Evolutionary conservation across 2,329 filamentous ascomycete genomes (phyloP), one percentile per base, ranked within the genome.

Genomic region (Exophiala viscosa): DNA sequence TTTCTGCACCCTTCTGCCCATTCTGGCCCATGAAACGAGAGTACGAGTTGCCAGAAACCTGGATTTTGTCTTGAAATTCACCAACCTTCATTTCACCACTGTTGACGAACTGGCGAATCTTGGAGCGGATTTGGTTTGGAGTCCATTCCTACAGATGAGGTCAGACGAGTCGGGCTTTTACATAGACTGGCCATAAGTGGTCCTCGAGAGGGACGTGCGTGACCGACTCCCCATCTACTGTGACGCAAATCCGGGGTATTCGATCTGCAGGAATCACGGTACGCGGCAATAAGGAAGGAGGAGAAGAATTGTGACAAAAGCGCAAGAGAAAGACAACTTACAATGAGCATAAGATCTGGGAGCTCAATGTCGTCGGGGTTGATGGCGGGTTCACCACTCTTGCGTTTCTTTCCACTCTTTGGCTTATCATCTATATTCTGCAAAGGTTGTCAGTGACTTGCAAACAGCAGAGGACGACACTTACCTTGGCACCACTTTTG

Each of bases 21-120:
- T n/a, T 48, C 45, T 58, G 72, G 8, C 23, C 23, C 73, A 82
- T 76, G 64, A 82, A 83, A 4, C 55, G 59, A n/a, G 58, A 57
- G 56, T 75, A 74, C 6, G 67, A 65, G 17, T 60, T 66, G 3
- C 33, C 7, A 23, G 13, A 18, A 7, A 54, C 40, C 7, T 20
- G 33, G 20, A 54, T 2, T 20, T 49, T 45, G 7, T 39, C 39
- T 20, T 50, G 46, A 39, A 54, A 45, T 18, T 54, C 51, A 28
- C 40, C 46, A 15, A 54, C 23, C 23, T 51, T 51, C 41, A 46
- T 51, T 13, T 44, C 47, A 35, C 13, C 35, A 2, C 63, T 64
- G 23, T 73, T 69, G 15, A 78, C 63, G 52, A 77, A 69, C 8
- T 60, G 60, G 23, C 66, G 65, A 51, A 78, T 76, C 46, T 72